Conservation (phyloP, 139 green algal species). For the Chlorokybus atmophyticus region DNA sequence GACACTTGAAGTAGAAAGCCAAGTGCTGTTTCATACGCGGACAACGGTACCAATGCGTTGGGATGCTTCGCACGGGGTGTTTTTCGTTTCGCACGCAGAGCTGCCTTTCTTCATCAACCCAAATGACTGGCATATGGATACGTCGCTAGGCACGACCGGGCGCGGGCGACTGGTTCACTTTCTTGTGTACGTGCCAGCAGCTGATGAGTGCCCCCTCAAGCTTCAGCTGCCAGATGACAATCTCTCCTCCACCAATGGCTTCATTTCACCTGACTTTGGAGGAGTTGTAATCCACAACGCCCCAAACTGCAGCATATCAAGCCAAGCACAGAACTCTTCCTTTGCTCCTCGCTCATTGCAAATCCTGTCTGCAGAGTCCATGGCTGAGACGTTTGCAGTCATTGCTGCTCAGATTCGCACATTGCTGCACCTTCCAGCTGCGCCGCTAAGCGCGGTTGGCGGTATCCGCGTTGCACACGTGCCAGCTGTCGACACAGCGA, state of each 20-base stretch:
- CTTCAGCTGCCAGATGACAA: constrained; percentile 12
- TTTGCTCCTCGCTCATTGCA: too few species aligned
- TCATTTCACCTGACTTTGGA: constrained; percentile 11
- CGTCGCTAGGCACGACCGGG: constrained; percentile 10
- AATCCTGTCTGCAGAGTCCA: too few species aligned
- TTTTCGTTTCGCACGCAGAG: neutral
- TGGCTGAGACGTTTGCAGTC: too few species aligned
- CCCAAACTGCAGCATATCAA: too few species aligned
- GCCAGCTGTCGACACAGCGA: too few species aligned
- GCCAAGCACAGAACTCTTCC: too few species aligned
- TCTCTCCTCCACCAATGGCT: constrained; percentile 20
- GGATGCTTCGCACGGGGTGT: neutral
- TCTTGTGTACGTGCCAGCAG: constrained; percentile 15
- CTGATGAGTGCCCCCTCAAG: constrained; percentile 12
- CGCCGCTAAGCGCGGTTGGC: too few species aligned
- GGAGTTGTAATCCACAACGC: constrained; percentile 17
- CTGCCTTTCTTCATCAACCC: constrained; percentile 16
- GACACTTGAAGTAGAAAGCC: constrained; percentile 18
- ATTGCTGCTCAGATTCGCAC: too few species aligned
- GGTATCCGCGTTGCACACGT: too few species aligned
- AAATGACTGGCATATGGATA: constrained; percentile 20
- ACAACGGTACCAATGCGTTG: neutral
- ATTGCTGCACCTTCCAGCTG: too few species aligned
- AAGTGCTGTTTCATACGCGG: constrained; percentile 10
- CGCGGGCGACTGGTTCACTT: constrained; percentile 18